Evolutionary conservation across 2,329 filamentous ascomycete genomes (phyloP), one percentile per base, ranked within the genome.

Genomic region (Talaromyces sp.): DNA sequence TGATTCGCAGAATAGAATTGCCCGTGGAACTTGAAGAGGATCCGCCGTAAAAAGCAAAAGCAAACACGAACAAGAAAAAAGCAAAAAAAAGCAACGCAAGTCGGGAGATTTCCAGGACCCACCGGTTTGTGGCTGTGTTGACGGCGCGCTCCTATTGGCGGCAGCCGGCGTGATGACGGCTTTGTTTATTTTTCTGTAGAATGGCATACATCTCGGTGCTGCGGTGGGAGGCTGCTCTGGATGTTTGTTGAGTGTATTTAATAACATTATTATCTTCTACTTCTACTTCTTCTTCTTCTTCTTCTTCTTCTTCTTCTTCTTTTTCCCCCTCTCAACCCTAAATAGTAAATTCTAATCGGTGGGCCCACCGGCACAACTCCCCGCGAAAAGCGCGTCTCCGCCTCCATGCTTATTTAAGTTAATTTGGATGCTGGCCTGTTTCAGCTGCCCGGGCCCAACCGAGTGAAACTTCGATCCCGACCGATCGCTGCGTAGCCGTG

Each of bases 61-160:
- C 13, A 52, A n/a, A 28, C 27, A 25, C 4, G 25, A 27, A 22
- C 25, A 28, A 15, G 13, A 28, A 25, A 52, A 28, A 25, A 28
- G 6, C 1, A n/a, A 25, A 15, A 15, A 22, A 27, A 22, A 27
- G 44, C 44, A 51, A 51, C 19, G 19, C 44, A 51, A 51, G 44
- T 51, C 44, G 44, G 44, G 44, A 51, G 19, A 51, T 51, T 51
- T 27, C 44, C 44, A n/a, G 9, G 44, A 57, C 57, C 59, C 59
- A 61, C 59, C 44, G n/a, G 28, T 51, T 33, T 55, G 60, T 61
- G 60, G 60, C 60, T 58, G 55, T 61, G 60, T 61, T 55, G 30
- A 51, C 22, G 49, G 30, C 10, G 39, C 13, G 51, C 47, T 55
- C 42, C 55, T 36, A 61, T 61, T 61, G 60, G 60, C 28, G 19